Conservation (phyloP, 306 rosid species). For the Glycyrrhiza uralensis region DNA sequence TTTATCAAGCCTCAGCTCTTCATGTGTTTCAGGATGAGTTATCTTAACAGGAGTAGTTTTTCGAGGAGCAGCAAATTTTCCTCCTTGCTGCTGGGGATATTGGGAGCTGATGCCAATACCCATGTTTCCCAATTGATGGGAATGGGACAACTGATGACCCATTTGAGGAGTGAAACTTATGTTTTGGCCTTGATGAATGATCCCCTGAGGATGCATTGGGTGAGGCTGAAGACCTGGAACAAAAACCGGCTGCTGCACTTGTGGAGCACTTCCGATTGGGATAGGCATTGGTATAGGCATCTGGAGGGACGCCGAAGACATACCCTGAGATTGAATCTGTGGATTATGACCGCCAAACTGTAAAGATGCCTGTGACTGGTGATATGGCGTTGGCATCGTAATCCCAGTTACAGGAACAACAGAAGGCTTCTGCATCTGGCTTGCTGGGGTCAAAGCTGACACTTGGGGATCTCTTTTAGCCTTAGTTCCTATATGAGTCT, state of each 20-base stretch:
- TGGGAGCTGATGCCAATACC: constrained; percentile 56
- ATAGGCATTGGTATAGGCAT: constrained; percentile 63
- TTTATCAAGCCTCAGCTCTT: constrained; percentile 84
- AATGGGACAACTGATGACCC: constrained; percentile 62
- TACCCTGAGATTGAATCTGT: constrained; percentile 78
- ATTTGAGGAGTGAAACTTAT: constrained; percentile 61
- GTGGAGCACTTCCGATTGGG: constrained; percentile 68
- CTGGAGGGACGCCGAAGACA: constrained; percentile 60
- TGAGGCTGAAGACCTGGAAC: constrained; percentile 70
- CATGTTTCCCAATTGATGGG: constrained; percentile 66
- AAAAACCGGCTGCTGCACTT: constrained; percentile 69
- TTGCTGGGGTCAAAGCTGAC: constrained; percentile 39
- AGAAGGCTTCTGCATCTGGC: constrained; percentile 69
- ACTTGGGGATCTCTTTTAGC: constrained; percentile 54
- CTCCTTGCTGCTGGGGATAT: constrained; percentile 78
- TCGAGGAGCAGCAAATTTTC: constrained; percentile 64
- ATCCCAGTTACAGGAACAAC: constrained; percentile 59
- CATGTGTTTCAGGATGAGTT: constrained; percentile 92
- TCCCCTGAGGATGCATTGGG: constrained; percentile 73
- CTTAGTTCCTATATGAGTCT: constrained; percentile 41
- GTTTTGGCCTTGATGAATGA: constrained; percentile 69
- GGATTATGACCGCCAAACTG: constrained; percentile 79
- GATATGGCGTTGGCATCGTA: constrained; percentile 59
- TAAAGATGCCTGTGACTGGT: constrained; percentile 62
- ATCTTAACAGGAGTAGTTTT: constrained; percentile 68